Percentiles rank a stretch among this genome's conserved stretches.
These are phyloP conservation scores for Neonectria magnoliae DNA, from an alignment of 2,329 filamentous ascomycete genomes.

Conservation along the genomic window DNA sequence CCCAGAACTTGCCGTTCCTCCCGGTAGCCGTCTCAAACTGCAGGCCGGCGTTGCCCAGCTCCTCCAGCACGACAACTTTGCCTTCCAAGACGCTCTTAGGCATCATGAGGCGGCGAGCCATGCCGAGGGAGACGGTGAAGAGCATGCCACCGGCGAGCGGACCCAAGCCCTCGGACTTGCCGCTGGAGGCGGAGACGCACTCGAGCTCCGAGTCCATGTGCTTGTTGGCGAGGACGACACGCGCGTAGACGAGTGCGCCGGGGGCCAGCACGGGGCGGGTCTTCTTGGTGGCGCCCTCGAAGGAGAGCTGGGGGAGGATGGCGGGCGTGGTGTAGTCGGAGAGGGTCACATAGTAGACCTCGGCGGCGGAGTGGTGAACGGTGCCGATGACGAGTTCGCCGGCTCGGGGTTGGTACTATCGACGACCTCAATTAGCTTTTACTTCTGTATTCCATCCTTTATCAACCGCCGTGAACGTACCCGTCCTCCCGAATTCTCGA, in stretches of 20 bases:
- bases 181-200: slow-evolving; percentile 86
- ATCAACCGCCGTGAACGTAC: slow-evolving; percentile 55
- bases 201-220: slow-evolving; percentile 92
- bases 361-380: slow-evolving; percentile 77
- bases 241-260: slow-evolving; percentile 88
- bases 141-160: slow-evolving; percentile 87
- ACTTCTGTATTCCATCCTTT: background rate
- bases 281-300: slow-evolving; percentile 92
- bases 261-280: slow-evolving; percentile 80
- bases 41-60: slow-evolving; percentile 78
- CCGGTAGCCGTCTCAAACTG: slow-evolving; percentile 95
- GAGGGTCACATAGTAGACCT: slow-evolving; percentile 83
- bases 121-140: slow-evolving; percentile 80
- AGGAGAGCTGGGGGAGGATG: slow-evolving; percentile 86
- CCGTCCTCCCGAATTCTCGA: slow-evolving; percentile 76
- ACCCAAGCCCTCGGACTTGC: slow-evolving; percentile 88
- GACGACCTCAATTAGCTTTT: slow-evolving; percentile 35
- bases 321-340: slow-evolving; percentile 72
- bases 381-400: slow-evolving; percentile 91
- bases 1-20: slow-evolving; percentile 92
- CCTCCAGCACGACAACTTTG: slow-evolving; percentile 78
- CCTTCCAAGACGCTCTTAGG: slow-evolving; percentile 69
- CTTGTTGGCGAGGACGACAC: slow-evolving; percentile 79
- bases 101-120: slow-evolving; percentile 83
- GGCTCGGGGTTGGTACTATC: slow-evolving; percentile 80